phyloP scores from a whole-genome alignment of 192 early-diverging fungal species.

The Neocallimastix lanati region DNA sequence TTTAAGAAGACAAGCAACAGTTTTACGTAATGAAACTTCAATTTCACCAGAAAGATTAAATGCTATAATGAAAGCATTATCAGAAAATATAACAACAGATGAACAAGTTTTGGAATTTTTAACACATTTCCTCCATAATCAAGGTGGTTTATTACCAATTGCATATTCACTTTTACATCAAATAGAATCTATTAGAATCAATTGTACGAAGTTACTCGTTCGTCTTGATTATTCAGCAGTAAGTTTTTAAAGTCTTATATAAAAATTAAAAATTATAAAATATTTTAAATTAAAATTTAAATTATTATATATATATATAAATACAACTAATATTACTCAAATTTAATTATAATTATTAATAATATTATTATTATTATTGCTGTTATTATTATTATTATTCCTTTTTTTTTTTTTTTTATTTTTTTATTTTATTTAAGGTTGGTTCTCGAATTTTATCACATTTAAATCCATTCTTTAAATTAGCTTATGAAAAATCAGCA shows the following conservation, averaged over 20 bases:
- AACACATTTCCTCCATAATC: neutral
- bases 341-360: no score
- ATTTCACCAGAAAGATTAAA: neutral
- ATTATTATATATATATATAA: no score
- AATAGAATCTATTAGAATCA: neutral
- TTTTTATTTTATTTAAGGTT: neutral
- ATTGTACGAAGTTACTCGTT: neutral
- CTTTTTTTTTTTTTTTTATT: no score
- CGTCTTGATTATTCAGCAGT: neutral
- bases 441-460: neutral
- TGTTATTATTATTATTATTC: no score
- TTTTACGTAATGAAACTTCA: neutral
- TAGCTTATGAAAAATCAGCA: neutral
- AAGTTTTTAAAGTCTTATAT: no score
- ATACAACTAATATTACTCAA: no score
- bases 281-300: no score
- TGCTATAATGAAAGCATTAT: neutral
- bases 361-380: no score
- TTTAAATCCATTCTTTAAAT: neutral
- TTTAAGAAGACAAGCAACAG: neutral
- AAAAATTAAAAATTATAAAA: no score
- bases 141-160: neutral
- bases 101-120: neutral
- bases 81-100: neutral
- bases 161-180: neutral